Percentiles rank a stretch among this genome's conserved stretches.
Conservation (phyloP, 805 yeast genomes). For the Nakazawaea wickerhamii region DNA sequence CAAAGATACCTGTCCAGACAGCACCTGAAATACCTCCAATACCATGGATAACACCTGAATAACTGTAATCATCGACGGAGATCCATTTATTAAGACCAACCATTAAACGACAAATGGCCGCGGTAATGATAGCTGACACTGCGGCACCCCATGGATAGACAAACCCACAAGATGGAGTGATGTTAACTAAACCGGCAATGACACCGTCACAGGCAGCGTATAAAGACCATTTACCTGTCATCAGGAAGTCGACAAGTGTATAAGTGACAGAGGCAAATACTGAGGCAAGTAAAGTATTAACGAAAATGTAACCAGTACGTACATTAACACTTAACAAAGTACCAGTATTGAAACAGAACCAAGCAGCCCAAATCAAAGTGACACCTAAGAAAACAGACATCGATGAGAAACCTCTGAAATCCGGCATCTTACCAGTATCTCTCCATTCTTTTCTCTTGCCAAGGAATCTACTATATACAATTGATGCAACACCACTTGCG, state of each 20-base stretch:
- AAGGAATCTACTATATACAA: conserved; percentile 35
- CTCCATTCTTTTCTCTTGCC: conserved; percentile 35
- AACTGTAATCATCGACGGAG: conserved; percentile 40
- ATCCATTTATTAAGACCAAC: conserved; percentile 33
- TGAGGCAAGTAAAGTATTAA: conserved; percentile 48
- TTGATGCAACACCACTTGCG: conserved; percentile 37
- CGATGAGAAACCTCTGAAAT: conserved; percentile 30
- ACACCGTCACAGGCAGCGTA: conserved; percentile 42
- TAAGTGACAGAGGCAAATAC: conserved; percentile 41
- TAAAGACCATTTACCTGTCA: conserved; percentile 36
- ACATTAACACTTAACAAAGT: conserved; percentile 34
- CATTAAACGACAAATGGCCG: conserved; percentile 30
- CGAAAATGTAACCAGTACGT: conserved; percentile 41
- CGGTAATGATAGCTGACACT: conserved; percentile 35
- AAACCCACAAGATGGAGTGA: conserved; percentile 43
- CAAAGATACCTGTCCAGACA: conserved; percentile 39
- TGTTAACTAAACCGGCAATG: conserved; percentile 39
- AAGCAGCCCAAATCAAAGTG: conserved; percentile 42
- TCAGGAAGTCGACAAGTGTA: conserved; percentile 34
- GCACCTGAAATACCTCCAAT: conserved; percentile 43
- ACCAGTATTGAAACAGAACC: conserved; percentile 45
- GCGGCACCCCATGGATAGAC: conserved; percentile 43
- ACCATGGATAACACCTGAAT: conserved; percentile 42
- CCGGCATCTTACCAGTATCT: conserved; percentile 11
- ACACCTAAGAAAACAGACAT: conserved; percentile 37